Percentiles rank a stretch among this genome's conserved stretches.
Conservation (phyloP, 352 stramenopile genomes). For the Pythium myriotylum region DNA sequence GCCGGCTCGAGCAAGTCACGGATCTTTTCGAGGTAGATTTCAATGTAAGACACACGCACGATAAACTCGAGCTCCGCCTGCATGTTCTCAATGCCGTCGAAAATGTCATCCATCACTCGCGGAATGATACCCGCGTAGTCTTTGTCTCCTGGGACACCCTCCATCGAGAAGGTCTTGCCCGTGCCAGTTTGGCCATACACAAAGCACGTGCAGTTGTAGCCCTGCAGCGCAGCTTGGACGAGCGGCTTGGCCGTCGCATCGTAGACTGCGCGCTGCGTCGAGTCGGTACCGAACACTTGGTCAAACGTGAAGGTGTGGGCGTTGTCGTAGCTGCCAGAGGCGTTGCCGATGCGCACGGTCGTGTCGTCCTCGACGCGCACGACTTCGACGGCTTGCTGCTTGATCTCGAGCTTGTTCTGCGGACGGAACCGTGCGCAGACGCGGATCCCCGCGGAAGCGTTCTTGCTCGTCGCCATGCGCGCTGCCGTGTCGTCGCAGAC, state of each 20-base stretch:
- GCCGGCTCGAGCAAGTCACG: constrained; percentile 91
- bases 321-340: constrained; percentile 25
- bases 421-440: constrained; percentile 75
- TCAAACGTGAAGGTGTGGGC: constrained; percentile 75
- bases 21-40: constrained; percentile 99
- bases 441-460: constrained; percentile 49
- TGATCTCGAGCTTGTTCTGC: constrained; percentile 77
- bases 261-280: constrained; percentile 72
- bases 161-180: constrained; percentile 94
- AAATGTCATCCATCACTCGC: constrained; percentile 75
- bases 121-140: constrained; percentile 75
- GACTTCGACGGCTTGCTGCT: constrained; percentile 66
- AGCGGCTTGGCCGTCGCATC: constrained; percentile 61
- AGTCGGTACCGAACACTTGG: constrained; percentile 57
- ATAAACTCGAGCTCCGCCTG: constrained; percentile 90
- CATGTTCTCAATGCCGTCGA: constrained; percentile 68
- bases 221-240: constrained; percentile 58
- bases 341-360: constrained; percentile 43
- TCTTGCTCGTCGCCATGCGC: constrained; percentile 9
- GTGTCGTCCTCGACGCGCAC: constrained; percentile 53
- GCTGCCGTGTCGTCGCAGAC: too few species aligned
- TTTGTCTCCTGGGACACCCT: constrained; percentile 63
- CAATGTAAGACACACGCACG: constrained; percentile 96
- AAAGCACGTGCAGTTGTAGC: constrained; percentile 93
- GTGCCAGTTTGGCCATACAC: constrained; percentile 92